phyloP scores from a whole-genome alignment of 176 grass and related monocot genomes.

The Echinochloa phyllopogon region DNA sequence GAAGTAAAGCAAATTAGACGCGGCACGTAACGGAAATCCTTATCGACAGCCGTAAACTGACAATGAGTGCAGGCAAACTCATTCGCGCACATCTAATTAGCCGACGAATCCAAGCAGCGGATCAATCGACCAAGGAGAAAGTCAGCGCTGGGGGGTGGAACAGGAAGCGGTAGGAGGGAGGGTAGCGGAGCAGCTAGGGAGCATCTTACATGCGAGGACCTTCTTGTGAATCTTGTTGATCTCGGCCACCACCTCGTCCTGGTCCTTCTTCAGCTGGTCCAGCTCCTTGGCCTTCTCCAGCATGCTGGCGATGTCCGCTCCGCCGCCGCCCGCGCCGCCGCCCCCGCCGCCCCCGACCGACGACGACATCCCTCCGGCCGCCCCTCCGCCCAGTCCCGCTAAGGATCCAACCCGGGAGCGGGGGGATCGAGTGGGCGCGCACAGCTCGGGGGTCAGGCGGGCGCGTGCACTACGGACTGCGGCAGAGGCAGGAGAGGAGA shows the following conservation, averaged over 20 bases:
- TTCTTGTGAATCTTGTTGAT: constrained; percentile 89
- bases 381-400: neutral
- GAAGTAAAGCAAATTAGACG: neutral
- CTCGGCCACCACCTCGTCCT: constrained; percentile 55
- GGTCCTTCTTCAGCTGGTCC: constrained; percentile 70
- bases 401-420: neutral
- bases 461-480: neutral
- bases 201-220: constrained; percentile 53
- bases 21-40: neutral
- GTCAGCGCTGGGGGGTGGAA: neutral
- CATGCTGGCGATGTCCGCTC: constrained; percentile 47
- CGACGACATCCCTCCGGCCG: constrained; percentile 43
- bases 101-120: neutral
- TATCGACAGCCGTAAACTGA: neutral
- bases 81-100: neutral
- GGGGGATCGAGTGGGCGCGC: neutral
- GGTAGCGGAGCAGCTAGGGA: neutral
- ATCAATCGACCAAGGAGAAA: neutral
- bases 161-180: neutral
- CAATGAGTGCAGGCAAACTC: neutral
- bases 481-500: neutral
- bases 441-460: neutral
- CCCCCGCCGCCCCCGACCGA: constrained; percentile 32
- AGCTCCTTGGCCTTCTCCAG: constrained; percentile 83
- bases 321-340: constrained; percentile 32